phyloP scores from a whole-genome alignment of 805 yeast species.

The Ogataea nakhonphanomensis region DNA sequence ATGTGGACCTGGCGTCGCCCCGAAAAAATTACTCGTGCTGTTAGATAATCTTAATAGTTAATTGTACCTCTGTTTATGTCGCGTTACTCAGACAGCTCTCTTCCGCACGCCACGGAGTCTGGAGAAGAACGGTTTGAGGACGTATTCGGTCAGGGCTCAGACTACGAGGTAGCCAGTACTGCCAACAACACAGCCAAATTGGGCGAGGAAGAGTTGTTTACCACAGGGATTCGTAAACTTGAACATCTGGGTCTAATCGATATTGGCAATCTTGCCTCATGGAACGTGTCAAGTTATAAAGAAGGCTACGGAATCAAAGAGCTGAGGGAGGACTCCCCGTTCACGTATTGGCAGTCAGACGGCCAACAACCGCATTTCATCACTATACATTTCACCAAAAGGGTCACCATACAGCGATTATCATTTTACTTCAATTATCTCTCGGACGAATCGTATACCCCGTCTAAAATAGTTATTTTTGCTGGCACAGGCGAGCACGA shows the following conservation, averaged over 20 bases:
- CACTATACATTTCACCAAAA: constrained; percentile 74
- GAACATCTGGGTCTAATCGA: constrained; percentile 64
- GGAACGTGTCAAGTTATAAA: constrained; percentile 79
- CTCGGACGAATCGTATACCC: constrained; percentile 91
- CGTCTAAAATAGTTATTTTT: constrained; percentile 57
- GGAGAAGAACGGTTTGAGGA: constrained; percentile 15
- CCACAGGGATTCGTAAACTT: constrained; percentile 48
- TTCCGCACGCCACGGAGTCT: constrained; percentile 6
- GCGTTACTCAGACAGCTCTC: constrained; percentile 9
- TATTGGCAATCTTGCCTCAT: constrained; percentile 74
- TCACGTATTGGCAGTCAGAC: constrained; percentile 90
- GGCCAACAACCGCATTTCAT: constrained; percentile 85
- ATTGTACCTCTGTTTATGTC: constrained; percentile 5
- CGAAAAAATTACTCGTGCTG: constrained; percentile 6
- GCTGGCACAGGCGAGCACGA: constrained; percentile 85
- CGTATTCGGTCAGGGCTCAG: constrained; percentile 10
- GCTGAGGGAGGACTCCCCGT: constrained; percentile 69
- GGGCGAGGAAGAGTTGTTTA: constrained; percentile 21
- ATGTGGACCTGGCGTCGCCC: constrained; percentile 22
- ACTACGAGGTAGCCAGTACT: constrained; percentile 8
- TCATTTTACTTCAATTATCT: constrained; percentile 67
- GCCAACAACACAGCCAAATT: constrained; percentile 11
- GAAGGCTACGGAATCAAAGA: constrained; percentile 69
- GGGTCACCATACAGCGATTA: constrained; percentile 64
- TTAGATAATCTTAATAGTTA: background rate